Base-by-base conservation (phyloP, 805 yeast species). In the Suhomyces canberraensis region DNA sequence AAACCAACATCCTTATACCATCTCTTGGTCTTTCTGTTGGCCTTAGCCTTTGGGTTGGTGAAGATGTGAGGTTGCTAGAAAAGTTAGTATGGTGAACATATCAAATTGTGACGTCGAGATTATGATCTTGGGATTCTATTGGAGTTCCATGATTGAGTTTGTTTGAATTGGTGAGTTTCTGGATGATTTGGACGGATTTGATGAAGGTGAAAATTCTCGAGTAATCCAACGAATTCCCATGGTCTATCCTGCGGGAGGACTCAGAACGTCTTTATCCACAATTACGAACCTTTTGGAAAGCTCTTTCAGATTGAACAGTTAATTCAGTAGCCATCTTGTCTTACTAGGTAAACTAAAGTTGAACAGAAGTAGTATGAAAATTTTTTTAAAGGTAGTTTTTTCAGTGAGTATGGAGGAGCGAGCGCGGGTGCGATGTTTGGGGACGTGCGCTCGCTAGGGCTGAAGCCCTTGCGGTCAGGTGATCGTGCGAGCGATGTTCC, bases 271-370 rank as follows among this genome's bases (percentile, higher is more conserved):
- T 20, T 9, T 20, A 20, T 20, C 22, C 22, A 20, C 22, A 7
- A 20, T 34, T 59, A 74, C 95, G 71, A 79, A 87, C 95, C 95
- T 93, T 93, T 84, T 93, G 98, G 96, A 84, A 93, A 89, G 98
- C 98, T 79, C 95, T 91, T 84, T 93, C 98, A 72, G 97, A 85
- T 84, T 93, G 98, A 80, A 93, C 98, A 75, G 96, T 91, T 80
- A 93, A 88, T 84, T 93, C 98, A 76, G 98, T 85, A 72, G 98
- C 95, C 98, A 91, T 93, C 78, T 78, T 79, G 56, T 45, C 41
- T 35, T 40, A 34, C 35, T 40, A 29, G 16, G 30, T 35, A 35
- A 18, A 35, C 33, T 31, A 26, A 26, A 33, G 32, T 22, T 29
- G 25, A 37, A 33, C 36, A 37, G 27, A 34, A 37, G 41, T 34